These are phyloP conservation scores for Scenedesmus sp. DNA, from an alignment of 163 green algal species.

Conservation along the genomic window DNA sequence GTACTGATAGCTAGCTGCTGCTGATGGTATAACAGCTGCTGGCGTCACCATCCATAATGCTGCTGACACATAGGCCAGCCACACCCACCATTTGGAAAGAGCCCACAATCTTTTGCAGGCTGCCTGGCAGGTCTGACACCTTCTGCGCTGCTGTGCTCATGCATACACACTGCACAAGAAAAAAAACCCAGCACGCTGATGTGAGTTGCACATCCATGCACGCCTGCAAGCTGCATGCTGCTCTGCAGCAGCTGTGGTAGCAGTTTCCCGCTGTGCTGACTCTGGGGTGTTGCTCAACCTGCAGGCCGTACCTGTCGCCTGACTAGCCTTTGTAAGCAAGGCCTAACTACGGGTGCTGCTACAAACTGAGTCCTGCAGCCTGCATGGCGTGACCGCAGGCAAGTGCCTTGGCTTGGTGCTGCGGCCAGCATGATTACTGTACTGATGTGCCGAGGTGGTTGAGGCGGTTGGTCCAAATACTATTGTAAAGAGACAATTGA, in stretches of 20 bases:
- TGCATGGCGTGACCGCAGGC: neutral
- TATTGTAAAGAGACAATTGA: too few relatives aligned
- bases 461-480: neutral
- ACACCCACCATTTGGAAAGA: slow-evolving; percentile 77
- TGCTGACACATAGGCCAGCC: neutral
- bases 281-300: neutral
- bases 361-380: neutral
- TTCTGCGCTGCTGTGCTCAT: slow-evolving; percentile 48
- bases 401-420: neutral
- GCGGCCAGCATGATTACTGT: neutral
- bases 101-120: slow-evolving; percentile 78
- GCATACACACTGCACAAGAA: slow-evolving; percentile 8
- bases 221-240: neutral
- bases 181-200: neutral
- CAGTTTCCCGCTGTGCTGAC: neutral
- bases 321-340: neutral
- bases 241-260: neutral
- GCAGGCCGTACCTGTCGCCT: neutral
- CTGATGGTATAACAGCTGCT: neutral
- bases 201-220: neutral
- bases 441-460: neutral
- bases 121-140: slow-evolving; percentile 60
- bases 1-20: neutral
- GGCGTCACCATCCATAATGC: neutral
- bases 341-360: neutral